A percentile compares a stretch with the other conserved stretches of the same genome.
phyloP scores from a whole-genome alignment of 805 yeast genomes.

The Wickerhamomyces bovis region DNA sequence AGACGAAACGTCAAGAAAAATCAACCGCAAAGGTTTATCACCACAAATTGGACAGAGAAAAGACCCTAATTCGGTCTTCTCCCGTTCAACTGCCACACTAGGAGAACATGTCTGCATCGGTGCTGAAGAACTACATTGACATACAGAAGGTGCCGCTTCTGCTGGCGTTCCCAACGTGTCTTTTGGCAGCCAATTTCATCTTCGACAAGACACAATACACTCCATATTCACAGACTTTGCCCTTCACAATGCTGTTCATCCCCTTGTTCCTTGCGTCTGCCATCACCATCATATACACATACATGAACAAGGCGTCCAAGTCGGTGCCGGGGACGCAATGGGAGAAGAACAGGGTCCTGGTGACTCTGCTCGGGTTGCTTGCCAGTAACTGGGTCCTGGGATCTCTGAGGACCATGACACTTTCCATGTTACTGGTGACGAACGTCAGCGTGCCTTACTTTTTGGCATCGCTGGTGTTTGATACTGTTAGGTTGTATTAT shows the following conservation, averaged over 20 bases:
- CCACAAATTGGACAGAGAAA: neutral
- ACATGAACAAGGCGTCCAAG: neutral
- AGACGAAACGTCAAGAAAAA: neutral
- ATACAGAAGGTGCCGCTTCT: conserved; percentile 21
- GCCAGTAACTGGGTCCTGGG: conserved; percentile 13
- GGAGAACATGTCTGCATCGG: neutral
- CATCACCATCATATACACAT: conserved; percentile 9
- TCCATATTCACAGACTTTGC: conserved; percentile 1
- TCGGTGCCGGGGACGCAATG: neutral
- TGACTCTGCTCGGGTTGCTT: conserved; percentile 10
- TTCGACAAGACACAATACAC: conserved; percentile 2
- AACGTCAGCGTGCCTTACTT: conserved; percentile 9
- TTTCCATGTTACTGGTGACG: conserved; percentile 17
- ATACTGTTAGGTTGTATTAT: conserved; percentile 3
- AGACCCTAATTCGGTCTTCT: neutral
- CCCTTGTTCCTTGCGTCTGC: conserved; percentile 14
- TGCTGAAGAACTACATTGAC: conserved; percentile 1
- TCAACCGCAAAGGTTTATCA: neutral
- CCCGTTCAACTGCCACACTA: neutral
- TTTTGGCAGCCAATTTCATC: conserved; percentile 19
- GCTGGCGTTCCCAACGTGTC: conserved; percentile 22
- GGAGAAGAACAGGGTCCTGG: conserved; percentile 3
- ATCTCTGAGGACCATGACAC: conserved; percentile 18
- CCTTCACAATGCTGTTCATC: conserved; percentile 2
- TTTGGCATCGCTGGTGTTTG: conserved; percentile 12